These are phyloP conservation scores for Barnettozyma californica DNA, from an alignment of 805 yeast genomes.

Conservation along the genomic window DNA sequence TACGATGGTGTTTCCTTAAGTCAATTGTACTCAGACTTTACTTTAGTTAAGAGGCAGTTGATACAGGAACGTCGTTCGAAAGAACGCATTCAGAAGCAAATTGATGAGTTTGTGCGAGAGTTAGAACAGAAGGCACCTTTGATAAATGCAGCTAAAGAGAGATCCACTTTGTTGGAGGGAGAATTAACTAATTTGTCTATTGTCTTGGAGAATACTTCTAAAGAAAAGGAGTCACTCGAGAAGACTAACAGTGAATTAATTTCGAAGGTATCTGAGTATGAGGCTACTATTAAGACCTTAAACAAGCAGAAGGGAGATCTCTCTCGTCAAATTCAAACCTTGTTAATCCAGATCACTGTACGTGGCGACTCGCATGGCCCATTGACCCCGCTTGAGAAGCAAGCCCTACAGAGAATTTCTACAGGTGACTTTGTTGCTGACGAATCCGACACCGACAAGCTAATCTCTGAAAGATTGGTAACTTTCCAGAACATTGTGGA, in stretches of 20 bases:
- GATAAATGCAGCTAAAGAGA: slow-evolving; percentile 58
- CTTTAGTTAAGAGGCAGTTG: slow-evolving; percentile 58
- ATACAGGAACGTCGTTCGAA: slow-evolving; percentile 68
- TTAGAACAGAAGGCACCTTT: slow-evolving; percentile 76
- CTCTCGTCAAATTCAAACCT: slow-evolving; percentile 74
- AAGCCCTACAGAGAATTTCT: slow-evolving; percentile 51
- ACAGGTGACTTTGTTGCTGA: slow-evolving; percentile 27
- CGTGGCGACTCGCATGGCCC: slow-evolving; percentile 54
- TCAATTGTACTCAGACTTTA: slow-evolving; percentile 59
- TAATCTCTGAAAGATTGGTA: slow-evolving; percentile 71
- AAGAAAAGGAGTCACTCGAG: slow-evolving; percentile 39
- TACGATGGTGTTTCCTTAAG: slow-evolving; percentile 55
- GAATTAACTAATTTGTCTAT: slow-evolving; percentile 51
- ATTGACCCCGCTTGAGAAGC: slow-evolving; percentile 57
- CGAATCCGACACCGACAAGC: slow-evolving; percentile 62
- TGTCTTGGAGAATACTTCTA: slow-evolving; percentile 47
- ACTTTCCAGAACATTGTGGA: slow-evolving; percentile 62
- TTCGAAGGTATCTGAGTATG: slow-evolving; percentile 26
- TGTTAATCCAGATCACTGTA: slow-evolving; percentile 61
- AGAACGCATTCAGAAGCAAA: slow-evolving; percentile 61
- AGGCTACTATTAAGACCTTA: slow-evolving; percentile 36
- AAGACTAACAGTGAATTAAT: slow-evolving; percentile 20
- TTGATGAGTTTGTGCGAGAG: slow-evolving; percentile 68
- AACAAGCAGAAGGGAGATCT: slow-evolving; percentile 62
- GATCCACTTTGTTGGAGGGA: slow-evolving; percentile 50